Base-by-base conservation (phyloP, 2,329 filamentous ascomycete genomes). In the Sporothrix schenckii region DNA sequence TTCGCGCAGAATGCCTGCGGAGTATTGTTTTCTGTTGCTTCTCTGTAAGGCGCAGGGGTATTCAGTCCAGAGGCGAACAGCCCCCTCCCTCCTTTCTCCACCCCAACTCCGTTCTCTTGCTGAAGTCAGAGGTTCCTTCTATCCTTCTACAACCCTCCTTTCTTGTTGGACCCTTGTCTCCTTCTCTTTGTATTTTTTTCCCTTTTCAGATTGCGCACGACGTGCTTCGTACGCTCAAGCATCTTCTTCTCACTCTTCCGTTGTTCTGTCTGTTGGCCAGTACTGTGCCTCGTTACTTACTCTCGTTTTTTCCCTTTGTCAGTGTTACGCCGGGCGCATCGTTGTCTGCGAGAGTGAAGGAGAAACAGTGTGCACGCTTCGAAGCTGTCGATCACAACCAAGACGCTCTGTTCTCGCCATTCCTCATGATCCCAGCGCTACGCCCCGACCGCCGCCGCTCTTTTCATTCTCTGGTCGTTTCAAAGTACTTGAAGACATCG, bases 341-440 rank as follows among this genome's bases (percentile, higher is more conserved):
- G 44, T 56, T 30, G 68, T 50, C 27, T 34, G 58, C 16, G 21
- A 54, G 39, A 7, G 49, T 21, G 50, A 16, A 54, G n/a, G 30
- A 47, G 19, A 16, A n/a, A 47, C 1, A 47, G 11, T 14, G 5
- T 24, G 41, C 21, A 41, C n/a, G 52, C 34, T 61, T 27, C 39
- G 54, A 68, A 21, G 16, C 41, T 52, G 61, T 52, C 16, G n/a
- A 21, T 21, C 39, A 34, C 58, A 24, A 63, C 13, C 14, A 54
- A 30, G 41, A 34, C 52, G 63, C 41, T 67, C 41, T 52, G 53
- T 44, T 63, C 54, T 61, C 69, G 61, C 41, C 50, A 7, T n/a
- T 58, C 41, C 21, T 60, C 44, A 30, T 34, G 27, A 19, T 50
- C 10, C 27, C 53, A 60, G 41, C 41, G 14, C 41, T 13, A 41